Base-by-base conservation (phyloP, 371 early-diverging fungal species). In the Actinomucor elegans region DNA sequence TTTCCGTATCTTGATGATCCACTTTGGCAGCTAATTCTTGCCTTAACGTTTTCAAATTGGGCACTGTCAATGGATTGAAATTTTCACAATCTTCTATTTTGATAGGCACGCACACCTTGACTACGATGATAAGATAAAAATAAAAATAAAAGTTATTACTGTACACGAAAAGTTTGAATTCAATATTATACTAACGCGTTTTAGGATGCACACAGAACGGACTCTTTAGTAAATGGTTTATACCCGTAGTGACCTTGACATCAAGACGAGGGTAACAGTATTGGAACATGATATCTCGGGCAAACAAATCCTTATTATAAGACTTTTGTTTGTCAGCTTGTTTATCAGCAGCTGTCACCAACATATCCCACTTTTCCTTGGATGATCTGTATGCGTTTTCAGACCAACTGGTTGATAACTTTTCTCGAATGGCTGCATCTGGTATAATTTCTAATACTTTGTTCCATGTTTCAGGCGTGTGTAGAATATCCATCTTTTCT, bases 191-290 rank as follows among this genome's bases (percentile, higher is more conserved):
- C 69, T 66, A 77, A 81, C 92, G 84, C n/a, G 96, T 93, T 57
- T 91, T 90, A 15, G 99, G 98, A 75, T 99, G 99, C 15, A 99
- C 91, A 69, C 97, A 98, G 73, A 99, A 99, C 1, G 99, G 99
- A 65, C 93, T 88, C 71, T 99, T 99, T 17, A 99, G 85, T 74
- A 99, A 87, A 81, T 99, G 99, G 69, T 93, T 96, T 7, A 94
- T 82, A 26, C 87, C 83, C 10, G 85, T 89, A 0, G 96, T 88
- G 8, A 99, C 99, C 40, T 97, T 91, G 34, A 83, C 86, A 81
- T 99, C 99, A 15, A 99, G 83, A n/a, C 97, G 88, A 29, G 98
- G 94, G 61, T 97, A 98, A 6, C 86, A 73, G 56, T 87, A 89
- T 64, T 93, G 94, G 57, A 98, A 88, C 48, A 88, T 74, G 52